phyloP scores from a whole-genome alignment of 768 basidiomycete species.

The Suillus americanus region DNA sequence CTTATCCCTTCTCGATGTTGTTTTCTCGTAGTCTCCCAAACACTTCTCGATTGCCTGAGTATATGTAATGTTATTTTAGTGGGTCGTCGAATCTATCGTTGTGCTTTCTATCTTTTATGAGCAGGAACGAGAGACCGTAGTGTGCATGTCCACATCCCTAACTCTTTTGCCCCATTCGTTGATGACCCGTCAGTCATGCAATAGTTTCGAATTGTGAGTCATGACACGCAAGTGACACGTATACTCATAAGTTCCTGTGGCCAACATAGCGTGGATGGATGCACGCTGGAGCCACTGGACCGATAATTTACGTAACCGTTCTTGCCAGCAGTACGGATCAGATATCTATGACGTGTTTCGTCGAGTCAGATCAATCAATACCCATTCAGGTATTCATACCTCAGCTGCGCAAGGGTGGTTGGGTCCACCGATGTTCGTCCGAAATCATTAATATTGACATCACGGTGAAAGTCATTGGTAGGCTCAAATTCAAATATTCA shows the following conservation, averaged over 20 bases:
- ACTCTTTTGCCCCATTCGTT: not conserved
- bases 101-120: not conserved
- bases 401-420: not conserved
- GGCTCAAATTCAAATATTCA: not conserved
- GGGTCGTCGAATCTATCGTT: constrained; percentile 6
- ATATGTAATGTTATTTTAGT: constrained; percentile 24
- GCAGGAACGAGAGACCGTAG: not conserved
- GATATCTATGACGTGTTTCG: not conserved
- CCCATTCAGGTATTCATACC: not conserved
- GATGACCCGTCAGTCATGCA: not conserved
- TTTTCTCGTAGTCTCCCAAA: constrained; percentile 1
- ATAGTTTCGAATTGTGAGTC: not conserved
- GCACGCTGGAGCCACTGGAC: not conserved
- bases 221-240: not conserved
- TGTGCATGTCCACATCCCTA: not conserved
- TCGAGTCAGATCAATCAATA: not conserved
- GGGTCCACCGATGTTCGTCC: not conserved
- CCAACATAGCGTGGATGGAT: not conserved
- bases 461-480: not conserved
- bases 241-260: not conserved
- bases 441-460: not conserved
- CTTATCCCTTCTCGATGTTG: constrained; percentile 9
- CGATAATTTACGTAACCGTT: not conserved
- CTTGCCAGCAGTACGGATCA: not conserved
- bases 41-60: constrained; percentile 7